phyloP scores from a whole-genome alignment of 2,329 filamentous ascomycete species.

The Escovopsis sp. region DNA sequence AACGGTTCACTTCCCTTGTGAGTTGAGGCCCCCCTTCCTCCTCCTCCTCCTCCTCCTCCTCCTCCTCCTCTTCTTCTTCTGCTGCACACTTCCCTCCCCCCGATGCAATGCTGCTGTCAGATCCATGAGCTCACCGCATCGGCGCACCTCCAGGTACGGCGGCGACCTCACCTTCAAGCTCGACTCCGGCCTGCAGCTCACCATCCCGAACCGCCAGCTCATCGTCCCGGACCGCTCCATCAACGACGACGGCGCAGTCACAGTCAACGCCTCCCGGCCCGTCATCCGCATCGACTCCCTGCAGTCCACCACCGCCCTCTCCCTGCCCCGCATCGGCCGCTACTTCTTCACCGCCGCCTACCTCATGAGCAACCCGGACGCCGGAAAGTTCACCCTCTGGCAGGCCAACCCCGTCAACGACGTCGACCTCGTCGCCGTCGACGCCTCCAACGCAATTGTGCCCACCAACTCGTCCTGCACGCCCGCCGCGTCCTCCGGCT shows the following conservation, averaged over 20 bases:
- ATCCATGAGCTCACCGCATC: too few relatives aligned
- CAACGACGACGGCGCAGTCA: background rate
- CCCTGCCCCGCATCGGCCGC: constrained; percentile 3
- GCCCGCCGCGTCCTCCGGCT: too few relatives aligned
- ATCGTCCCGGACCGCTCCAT: constrained; percentile 4
- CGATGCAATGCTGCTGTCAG: too few relatives aligned
- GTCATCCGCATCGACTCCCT: constrained; percentile 4
- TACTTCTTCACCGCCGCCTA: constrained; percentile 8
- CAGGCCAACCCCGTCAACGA: constrained; percentile 5
- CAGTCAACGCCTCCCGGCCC: background rate
- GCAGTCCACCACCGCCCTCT: background rate
- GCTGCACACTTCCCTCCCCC: too few relatives aligned
- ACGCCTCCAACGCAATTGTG: background rate
- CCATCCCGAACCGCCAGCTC: constrained; percentile 7
- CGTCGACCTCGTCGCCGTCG: constrained; percentile 4
- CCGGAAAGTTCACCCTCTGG: constrained; percentile 7
- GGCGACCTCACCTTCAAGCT: constrained; percentile 4
- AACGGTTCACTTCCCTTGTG: background rate
- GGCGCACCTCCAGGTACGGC: background rate
- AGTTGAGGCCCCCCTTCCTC: constrained; percentile 8
- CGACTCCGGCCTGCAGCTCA: background rate
- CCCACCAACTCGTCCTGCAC: too few relatives aligned
- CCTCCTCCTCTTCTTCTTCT: too few relatives aligned
- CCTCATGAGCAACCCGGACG: constrained; percentile 5
- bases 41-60: constrained; percentile 5